Base-by-base conservation (phyloP, 768 basidiomycete species). In the Mycena filopes region DNA sequence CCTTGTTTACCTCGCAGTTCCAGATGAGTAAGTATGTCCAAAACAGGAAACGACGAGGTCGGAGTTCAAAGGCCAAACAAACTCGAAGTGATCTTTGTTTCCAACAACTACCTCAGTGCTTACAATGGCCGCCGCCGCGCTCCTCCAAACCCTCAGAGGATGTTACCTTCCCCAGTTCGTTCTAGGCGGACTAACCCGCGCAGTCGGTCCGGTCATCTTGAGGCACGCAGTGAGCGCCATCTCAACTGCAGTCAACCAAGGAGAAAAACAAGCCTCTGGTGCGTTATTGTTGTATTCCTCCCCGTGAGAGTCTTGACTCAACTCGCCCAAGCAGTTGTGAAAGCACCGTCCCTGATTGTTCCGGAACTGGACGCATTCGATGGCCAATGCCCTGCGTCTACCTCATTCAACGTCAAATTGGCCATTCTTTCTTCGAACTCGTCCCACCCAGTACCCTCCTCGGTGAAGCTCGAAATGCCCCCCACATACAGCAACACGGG, bases 181-280 rank as follows among this genome's bases (percentile, higher is more conserved):
- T n/a, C 40, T 60, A 12, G 64, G 64, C 53, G 57, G 64, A 47
- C 33, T 65, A 21, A 45, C 53, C 20, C 38, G 51, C 46, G 29
- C 29, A 33, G 21, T 48, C 46, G 56, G 15, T 10, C 63, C 42
- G 9, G 45, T 46, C 25, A 36, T 65, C 42, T 60, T 47, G 45
- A 60, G 58, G 36, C 43, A 65, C n/a, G 36, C 47, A 49, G 25
- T 54, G 40, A 42, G 38, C 9, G 15, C 21, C n/a, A 38, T 33
- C 31, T 29, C 41, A 21, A 33, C 3, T 15, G 18, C 40, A 31
- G 28, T 48, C 31, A 33, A 41, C 15, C 43, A 13, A 15, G 16
- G 25, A 6, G 56, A 36, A 10, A 25, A 33, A 4, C 1, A 29
- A 31, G 12, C 56, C 23, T 26, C 21, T 46, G 16, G 56, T 48